phyloP scores from a whole-genome alignment of 805 yeast genomes.

The Starmera quercuum region DNA sequence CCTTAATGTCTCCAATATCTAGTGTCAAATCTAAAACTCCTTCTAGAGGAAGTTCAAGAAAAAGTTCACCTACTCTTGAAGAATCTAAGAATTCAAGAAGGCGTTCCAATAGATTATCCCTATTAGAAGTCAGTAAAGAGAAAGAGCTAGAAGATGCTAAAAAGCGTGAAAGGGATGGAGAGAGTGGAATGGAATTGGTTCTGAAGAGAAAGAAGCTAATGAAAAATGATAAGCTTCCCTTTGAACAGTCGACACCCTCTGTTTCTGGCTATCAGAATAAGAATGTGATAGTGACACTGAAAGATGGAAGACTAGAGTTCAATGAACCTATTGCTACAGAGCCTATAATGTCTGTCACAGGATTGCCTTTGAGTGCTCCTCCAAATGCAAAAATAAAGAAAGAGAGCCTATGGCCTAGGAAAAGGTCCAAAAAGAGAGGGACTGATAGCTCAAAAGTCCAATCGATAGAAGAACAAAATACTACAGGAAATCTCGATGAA shows the following conservation, averaged over 20 bases:
- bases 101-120: slow-evolving; percentile 5
- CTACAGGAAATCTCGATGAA: too few relatives aligned
- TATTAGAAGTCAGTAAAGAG: slow-evolving; percentile 1
- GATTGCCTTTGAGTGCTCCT: slow-evolving; percentile 61
- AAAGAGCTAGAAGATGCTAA: background rate
- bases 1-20: slow-evolving; percentile 2
- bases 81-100: slow-evolving; percentile 1
- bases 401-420: slow-evolving; percentile 45
- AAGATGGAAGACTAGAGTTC: slow-evolving; percentile 5
- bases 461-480: too few relatives aligned
- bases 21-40: slow-evolving; percentile 1
- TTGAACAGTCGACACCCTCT: background rate
- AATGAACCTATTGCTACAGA: slow-evolving; percentile 52
- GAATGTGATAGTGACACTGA: background rate
- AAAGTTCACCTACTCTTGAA: slow-evolving; percentile 1
- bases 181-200: slow-evolving; percentile 1
- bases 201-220: slow-evolving; percentile 4
- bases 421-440: slow-evolving; percentile 18
- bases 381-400: slow-evolving; percentile 56
- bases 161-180: background rate
- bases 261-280: background rate
- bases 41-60: slow-evolving; percentile 1
- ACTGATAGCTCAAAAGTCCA: slow-evolving; percentile 8
- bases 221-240: background rate
- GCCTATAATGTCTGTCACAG: slow-evolving; percentile 57